Conservation (phyloP, 441 rosid species). For the Iberis amara region DNA sequence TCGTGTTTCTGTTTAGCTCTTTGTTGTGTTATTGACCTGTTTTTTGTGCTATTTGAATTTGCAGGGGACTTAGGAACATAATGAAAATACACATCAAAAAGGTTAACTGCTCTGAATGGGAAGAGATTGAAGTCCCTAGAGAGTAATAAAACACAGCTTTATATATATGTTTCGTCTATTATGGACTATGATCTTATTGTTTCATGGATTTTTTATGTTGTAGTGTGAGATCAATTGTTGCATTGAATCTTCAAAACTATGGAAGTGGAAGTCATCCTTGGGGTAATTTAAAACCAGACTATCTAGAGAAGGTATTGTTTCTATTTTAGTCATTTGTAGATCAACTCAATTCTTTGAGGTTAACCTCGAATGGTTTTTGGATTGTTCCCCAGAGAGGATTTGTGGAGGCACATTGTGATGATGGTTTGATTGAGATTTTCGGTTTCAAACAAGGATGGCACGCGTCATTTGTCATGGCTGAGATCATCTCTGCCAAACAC, state of each 20-base stretch:
- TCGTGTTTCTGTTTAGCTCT: background rate
- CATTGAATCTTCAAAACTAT: conserved; percentile 83
- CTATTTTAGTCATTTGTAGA: background rate
- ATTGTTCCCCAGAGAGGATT: conserved; percentile 58
- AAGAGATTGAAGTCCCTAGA: conserved; percentile 64
- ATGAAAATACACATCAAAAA: conserved; percentile 65
- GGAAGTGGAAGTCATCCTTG: conserved; percentile 95
- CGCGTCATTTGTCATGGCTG: conserved; percentile 97
- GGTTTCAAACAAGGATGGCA: conserved; percentile 99
- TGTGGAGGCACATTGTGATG: conserved; percentile 85
- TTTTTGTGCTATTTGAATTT: conserved; percentile 4
- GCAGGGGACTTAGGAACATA: conserved; percentile 83
- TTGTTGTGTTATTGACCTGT: conserved; percentile 4
- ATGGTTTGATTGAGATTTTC: conserved; percentile 88
- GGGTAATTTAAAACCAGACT: conserved; percentile 72
- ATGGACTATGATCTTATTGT: conserved; percentile 7
- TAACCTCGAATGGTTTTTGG: background rate
- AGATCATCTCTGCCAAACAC: conserved; percentile 93
- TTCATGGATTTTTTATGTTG: conserved; percentile 16
- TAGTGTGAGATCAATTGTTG: conserved; percentile 92
- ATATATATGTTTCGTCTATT: background rate
- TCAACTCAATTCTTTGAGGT: background rate
- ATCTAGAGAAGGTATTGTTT: conserved; percentile 72
- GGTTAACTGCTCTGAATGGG: conserved; percentile 84
- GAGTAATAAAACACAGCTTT: conserved; percentile 38